phyloP scores from a whole-genome alignment of 768 basidiomycete species.

The Exidia glandulosa region DNA sequence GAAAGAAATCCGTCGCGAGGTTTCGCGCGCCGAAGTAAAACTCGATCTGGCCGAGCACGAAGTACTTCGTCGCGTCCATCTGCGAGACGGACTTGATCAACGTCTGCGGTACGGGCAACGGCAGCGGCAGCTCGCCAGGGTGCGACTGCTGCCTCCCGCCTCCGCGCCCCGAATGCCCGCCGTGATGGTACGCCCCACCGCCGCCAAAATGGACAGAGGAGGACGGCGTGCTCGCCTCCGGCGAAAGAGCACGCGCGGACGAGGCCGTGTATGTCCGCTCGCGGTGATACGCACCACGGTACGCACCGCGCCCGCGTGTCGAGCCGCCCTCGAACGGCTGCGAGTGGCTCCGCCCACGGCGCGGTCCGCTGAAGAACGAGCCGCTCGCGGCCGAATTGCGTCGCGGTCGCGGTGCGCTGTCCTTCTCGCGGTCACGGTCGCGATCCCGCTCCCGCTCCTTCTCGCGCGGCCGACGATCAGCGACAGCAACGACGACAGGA shows the following conservation, averaged over 20 bases:
- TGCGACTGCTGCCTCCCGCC: not conserved
- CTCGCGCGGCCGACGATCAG: not conserved
- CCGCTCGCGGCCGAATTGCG: not conserved
- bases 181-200: not conserved
- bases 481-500: too few species aligned
- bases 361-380: not conserved
- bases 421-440: not conserved
- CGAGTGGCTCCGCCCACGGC: not conserved
- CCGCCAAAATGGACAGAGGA: too few species aligned
- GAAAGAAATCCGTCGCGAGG: slow-evolving; percentile 75
- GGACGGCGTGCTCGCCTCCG: not conserved
- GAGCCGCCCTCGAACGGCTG: not conserved
- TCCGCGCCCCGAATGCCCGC: not conserved
- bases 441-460: not conserved
- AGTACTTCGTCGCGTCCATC: slow-evolving; percentile 44
- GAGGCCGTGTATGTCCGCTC: not conserved
- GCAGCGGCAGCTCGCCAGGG: slow-evolving; percentile 17
- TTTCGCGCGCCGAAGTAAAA: slow-evolving; percentile 90
- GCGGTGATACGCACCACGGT: not conserved
- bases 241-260: not conserved
- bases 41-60: slow-evolving; percentile 74
- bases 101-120: slow-evolving; percentile 5
- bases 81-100: not conserved
- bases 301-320: not conserved
- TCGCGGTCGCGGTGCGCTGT: not conserved